phyloP scores from a whole-genome alignment of 129 eudicot species.

The Gnaphalium uliginosum region DNA sequence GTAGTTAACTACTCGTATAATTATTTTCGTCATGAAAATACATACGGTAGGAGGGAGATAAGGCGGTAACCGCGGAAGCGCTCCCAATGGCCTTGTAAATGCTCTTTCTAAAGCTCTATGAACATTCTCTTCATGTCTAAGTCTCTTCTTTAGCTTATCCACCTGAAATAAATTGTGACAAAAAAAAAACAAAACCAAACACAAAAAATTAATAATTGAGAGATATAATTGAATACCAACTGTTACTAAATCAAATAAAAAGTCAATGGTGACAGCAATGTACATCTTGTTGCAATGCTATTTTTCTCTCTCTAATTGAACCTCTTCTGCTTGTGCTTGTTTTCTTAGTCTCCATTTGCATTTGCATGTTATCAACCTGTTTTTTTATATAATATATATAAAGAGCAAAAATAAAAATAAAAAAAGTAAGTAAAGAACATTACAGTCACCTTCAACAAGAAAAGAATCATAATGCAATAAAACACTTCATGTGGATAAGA shows the following conservation, averaged over 20 bases:
- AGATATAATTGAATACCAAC: constrained; percentile 2
- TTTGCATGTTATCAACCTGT: constrained; percentile 46
- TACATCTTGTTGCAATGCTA: constrained; percentile 91
- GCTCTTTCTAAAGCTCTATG: constrained; percentile 95
- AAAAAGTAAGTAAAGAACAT: constrained; percentile 22
- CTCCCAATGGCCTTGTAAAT: constrained; percentile 84
- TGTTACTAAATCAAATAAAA: constrained; percentile 19
- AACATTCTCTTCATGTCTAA: constrained; percentile 92
- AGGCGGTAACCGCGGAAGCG: constrained; percentile 95
- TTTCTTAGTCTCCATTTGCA: constrained; percentile 58
- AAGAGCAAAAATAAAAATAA: constrained; percentile 5
- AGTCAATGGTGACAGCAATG: constrained; percentile 41
- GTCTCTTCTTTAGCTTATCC: constrained; percentile 84
- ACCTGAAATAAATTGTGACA: constrained; percentile 43
- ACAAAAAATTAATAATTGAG: constrained; percentile 8
- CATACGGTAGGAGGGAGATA: constrained; percentile 64
- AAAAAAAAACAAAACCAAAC: neutral
- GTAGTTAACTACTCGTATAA: neutral
- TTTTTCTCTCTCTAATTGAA: constrained; percentile 61
- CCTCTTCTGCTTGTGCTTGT: constrained; percentile 48
- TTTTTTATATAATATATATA: constrained; percentile 27
- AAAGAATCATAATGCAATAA: constrained; percentile 39
- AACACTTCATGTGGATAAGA: constrained; percentile 48
- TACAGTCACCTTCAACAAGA: constrained; percentile 46
- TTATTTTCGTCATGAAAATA: neutral